Evolutionary conservation across 2,329 filamentous ascomycete species (phyloP).

Genomic region (Aspergillus aculeatus): DNA sequence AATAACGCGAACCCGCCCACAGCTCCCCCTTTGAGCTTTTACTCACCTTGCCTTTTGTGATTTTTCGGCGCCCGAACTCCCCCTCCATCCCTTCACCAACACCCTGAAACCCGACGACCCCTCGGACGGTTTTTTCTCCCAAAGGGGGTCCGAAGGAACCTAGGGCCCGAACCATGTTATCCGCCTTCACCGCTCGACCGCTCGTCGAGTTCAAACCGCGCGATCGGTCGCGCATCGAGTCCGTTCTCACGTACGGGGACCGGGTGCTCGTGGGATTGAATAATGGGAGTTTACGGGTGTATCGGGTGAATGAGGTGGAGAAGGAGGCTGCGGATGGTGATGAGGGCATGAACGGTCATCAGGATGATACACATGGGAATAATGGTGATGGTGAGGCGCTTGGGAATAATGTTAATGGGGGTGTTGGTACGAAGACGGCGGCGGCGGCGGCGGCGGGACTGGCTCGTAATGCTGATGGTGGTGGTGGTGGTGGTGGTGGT

Average conservation of each 20-base stretch:
- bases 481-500: not conserved
- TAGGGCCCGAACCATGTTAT: constrained; percentile 67
- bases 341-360: not conserved
- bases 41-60: no score
- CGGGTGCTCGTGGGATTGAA: constrained; percentile 88
- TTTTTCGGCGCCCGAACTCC: no score
- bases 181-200: constrained; percentile 91
- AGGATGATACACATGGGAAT: not conserved
- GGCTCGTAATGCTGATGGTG: no score
- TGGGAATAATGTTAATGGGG: not conserved
- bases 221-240: constrained; percentile 97
- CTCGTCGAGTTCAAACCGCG: constrained; percentile 95
- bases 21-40: no score
- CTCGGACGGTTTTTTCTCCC: not conserved
- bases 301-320: constrained; percentile 73
- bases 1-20: no score
- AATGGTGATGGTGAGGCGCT: not conserved
- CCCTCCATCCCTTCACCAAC: no score
- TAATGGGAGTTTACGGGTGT: constrained; percentile 83
- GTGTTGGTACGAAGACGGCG: not conserved
- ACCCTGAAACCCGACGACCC: not conserved
- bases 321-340: constrained; percentile 38
- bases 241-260: constrained; percentile 89
- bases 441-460: not conserved
- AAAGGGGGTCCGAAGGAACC: not conserved